Evolutionary conservation across 1,284 basidiomycete genomes (phyloP).

Genomic region (Kalmanozyma brasiliensis): DNA sequence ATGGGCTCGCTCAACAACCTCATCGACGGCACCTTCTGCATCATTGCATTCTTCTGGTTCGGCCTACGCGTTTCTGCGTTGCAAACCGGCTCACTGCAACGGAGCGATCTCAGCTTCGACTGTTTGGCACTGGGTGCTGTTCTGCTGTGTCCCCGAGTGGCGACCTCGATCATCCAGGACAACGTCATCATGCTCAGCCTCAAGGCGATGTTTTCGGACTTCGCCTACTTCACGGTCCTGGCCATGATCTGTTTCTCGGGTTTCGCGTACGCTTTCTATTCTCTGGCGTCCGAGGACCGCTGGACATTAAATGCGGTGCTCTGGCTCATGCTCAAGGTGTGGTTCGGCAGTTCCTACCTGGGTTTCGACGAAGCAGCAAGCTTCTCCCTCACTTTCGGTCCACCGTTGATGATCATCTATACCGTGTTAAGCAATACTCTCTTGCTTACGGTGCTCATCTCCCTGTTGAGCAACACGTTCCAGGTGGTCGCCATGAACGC

Average conservation of each 20-base stretch:
- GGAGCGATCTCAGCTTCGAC: constrained; percentile 65
- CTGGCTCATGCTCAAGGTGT: constrained; percentile 90
- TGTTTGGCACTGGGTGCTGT: constrained; percentile 66
- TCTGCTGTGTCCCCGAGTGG: constrained; percentile 67
- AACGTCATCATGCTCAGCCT: constrained; percentile 69
- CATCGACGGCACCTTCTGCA: constrained; percentile 56
- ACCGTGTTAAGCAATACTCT: constrained; percentile 75
- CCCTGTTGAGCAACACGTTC: constrained; percentile 90
- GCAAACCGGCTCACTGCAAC: constrained; percentile 42
- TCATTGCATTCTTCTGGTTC: constrained; percentile 66
- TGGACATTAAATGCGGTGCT: constrained; percentile 74
- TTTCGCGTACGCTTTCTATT: constrained; percentile 90
- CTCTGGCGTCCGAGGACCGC: constrained; percentile 71
- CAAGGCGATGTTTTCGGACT: constrained; percentile 77
- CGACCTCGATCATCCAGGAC: constrained; percentile 68
- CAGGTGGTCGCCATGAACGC: constrained; percentile 90
- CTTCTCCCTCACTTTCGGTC: constrained; percentile 86
- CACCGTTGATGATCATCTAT: constrained; percentile 77
- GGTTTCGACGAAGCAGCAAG: constrained; percentile 52
- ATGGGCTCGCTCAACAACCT: constrained; percentile 65
- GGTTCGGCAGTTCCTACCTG: constrained; percentile 68
- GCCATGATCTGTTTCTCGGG: constrained; percentile 77
- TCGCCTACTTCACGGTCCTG: constrained; percentile 77
- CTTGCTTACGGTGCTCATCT: constrained; percentile 76
- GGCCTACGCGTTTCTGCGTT: constrained; percentile 64